Conservation (phyloP, 2,329 filamentous ascomycete species). For the Aspergillus fumigatiaffinis region DNA sequence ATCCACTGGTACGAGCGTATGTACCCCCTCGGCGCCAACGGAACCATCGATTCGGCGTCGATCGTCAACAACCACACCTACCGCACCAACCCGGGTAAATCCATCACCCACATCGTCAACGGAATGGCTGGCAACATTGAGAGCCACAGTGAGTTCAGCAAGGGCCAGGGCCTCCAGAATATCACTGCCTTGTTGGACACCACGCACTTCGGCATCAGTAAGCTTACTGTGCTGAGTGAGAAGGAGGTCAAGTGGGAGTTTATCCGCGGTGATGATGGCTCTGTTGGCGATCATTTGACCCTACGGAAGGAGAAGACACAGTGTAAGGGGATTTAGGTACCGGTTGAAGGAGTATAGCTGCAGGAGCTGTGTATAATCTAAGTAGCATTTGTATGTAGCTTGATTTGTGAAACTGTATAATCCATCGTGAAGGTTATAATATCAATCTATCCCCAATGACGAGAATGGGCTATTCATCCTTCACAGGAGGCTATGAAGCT, state of each 20-base stretch:
- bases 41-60: conserved; percentile 40
- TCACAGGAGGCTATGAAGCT: no score
- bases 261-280: conserved; percentile 40
- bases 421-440: no score
- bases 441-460: no score
- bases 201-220: conserved; percentile 48
- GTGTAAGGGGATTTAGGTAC: not conserved
- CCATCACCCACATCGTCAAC: conserved; percentile 50
- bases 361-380: not conserved
- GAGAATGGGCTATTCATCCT: no score
- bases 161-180: conserved; percentile 31
- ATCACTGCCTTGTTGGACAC: conserved; percentile 46
- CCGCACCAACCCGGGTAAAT: conserved; percentile 44
- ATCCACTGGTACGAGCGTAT: conserved; percentile 49
- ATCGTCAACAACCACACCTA: conserved; percentile 50
- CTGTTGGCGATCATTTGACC: conserved; percentile 37
- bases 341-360: not conserved
- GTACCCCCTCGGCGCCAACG: conserved; percentile 35
- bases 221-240: conserved; percentile 41
- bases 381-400: not conserved
- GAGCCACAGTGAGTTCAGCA: conserved; percentile 42
- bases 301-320: conserved; percentile 25
- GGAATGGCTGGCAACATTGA: conserved; percentile 54
- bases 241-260: conserved; percentile 45
- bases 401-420: not conserved